Conservation (phyloP, 192 early-diverging fungal genomes). For the Coemansia sp. region DNA sequence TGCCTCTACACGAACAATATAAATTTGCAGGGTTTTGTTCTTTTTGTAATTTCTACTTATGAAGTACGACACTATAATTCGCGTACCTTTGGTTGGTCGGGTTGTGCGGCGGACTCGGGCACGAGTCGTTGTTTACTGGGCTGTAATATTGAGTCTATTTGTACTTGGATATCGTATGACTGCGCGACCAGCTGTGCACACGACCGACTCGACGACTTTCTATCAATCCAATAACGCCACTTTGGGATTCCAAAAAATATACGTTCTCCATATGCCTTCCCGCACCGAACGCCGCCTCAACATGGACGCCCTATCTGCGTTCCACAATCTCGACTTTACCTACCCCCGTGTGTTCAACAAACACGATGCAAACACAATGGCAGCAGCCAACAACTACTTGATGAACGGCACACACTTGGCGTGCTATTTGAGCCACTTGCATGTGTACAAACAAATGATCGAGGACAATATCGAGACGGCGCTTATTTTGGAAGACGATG, state of each 20-base stretch:
- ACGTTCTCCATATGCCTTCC: constrained; percentile 31
- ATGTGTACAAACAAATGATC: constrained; percentile 18
- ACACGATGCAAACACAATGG: constrained; percentile 12
- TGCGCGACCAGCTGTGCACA: neutral
- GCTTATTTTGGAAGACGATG: constrained; percentile 38
- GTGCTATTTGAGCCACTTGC: constrained; percentile 46
- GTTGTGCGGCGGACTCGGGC: neutral
- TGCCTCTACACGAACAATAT: too few relatives aligned
- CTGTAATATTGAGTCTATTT: neutral
- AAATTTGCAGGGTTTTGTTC: neutral
- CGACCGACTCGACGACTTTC: neutral
- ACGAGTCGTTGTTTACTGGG: neutral
- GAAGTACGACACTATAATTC: neutral
- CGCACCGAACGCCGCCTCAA: constrained; percentile 31
- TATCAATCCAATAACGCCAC: constrained; percentile 21
- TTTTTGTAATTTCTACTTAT: neutral
- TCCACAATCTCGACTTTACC: constrained; percentile 25
- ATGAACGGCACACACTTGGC: constrained; percentile 38
- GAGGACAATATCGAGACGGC: constrained; percentile 32
- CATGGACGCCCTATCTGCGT: constrained; percentile 31
- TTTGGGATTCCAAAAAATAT: constrained; percentile 46
- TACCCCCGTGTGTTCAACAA: constrained; percentile 17
- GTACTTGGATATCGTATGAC: neutral
- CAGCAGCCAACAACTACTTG: constrained; percentile 9
- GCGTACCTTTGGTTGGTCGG: neutral